Evolutionary conservation across 306 rosid species (phyloP).

Genomic region (Ormosia semicastrata): DNA sequence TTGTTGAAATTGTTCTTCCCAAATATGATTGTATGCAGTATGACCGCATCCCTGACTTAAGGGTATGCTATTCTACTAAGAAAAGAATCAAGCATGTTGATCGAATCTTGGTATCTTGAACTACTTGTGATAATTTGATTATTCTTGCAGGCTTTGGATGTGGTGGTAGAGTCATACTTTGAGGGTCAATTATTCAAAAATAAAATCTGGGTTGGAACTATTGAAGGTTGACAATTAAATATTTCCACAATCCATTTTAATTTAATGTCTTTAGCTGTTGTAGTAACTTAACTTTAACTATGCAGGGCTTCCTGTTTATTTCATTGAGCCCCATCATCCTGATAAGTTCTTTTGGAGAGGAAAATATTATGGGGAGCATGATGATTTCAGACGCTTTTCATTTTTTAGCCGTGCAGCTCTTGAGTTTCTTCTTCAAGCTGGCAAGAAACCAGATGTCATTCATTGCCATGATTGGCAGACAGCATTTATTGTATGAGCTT

Average conservation of each 20-base stretch:
- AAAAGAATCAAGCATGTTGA: slow-evolving; percentile 18
- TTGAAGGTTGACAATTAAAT: slow-evolving; percentile 62
- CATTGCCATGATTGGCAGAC: slow-evolving; percentile 99
- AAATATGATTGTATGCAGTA: slow-evolving; percentile 91
- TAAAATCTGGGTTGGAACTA: slow-evolving; percentile 91
- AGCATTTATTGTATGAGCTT: slow-evolving; percentile 78
- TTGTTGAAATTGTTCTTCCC: slow-evolving; percentile 91
- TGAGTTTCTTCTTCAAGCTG: slow-evolving; percentile 87
- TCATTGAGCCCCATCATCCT: slow-evolving; percentile 96
- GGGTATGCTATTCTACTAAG: slow-evolving; percentile 53
- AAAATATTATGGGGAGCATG: slow-evolving; percentile 75
- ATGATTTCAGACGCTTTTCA: slow-evolving; percentile 91
- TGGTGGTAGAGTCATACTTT: slow-evolving; percentile 74
- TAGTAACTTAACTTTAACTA: slow-evolving; percentile 30
- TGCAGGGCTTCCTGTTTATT: slow-evolving; percentile 96
- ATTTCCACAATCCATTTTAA: neutral
- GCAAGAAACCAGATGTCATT: slow-evolving; percentile 95
- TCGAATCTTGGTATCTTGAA: slow-evolving; percentile 15
- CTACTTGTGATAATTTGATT: slow-evolving; percentile 20
- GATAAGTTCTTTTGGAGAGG: slow-evolving; percentile 84
- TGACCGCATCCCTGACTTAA: slow-evolving; percentile 55
- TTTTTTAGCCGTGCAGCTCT: slow-evolving; percentile 95
- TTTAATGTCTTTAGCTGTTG: neutral
- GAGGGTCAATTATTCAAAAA: slow-evolving; percentile 78
- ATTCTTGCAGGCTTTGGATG: slow-evolving; percentile 65